Evolutionary conservation across 257 asterid species (phyloP), one percentile per base, ranked within the genome.

Genomic region (Lantana camara): DNA sequence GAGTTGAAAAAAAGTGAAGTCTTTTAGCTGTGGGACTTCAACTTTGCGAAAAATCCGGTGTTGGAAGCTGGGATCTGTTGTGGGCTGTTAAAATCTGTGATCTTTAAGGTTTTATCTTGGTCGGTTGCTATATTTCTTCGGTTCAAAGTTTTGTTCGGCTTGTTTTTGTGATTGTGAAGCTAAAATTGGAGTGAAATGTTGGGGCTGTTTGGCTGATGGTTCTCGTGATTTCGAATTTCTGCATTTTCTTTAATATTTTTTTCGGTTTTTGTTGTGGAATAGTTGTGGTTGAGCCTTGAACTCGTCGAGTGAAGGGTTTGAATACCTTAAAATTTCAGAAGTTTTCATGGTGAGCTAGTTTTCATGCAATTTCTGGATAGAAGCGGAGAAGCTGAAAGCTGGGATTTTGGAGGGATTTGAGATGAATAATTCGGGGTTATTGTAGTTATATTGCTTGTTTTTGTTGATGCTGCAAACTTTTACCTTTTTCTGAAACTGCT

Each of bases 11-110:
- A 11, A 3, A 20, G 11, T 19, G 20, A 20, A 21, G n/a, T 21
- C 13, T 10, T 19, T 49, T 21, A 20, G 16, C 13, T 21, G 55
- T 49, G 29, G 32, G 32, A 49, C 55, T 49, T 49, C 15, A 54
- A 15, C 21, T n/a, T 38, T n/a, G 55, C 9, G 48, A 38, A 9
- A 19, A 51, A 53, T 55, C 27, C 49, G 57, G 72, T 46, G 46
- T 1, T 1, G 57, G 62, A 15, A 72, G 24, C 63, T 61, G 72
- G 61, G 84, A 79, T 75, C 84, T 72, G 69, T 27, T 3, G 52
- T 37, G 17, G 32, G 62, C 10, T 57, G 37, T 2, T 27, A 11
- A n/a, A 46, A 17, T 46, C 17, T 53, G 40, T 44, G 42, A 22
- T 41, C 40, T 50, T 55, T 27, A 52, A 49, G 30, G 32, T 49